Conservation (phyloP, 75 land plant species). For the Pinus tabuliformis region DNA sequence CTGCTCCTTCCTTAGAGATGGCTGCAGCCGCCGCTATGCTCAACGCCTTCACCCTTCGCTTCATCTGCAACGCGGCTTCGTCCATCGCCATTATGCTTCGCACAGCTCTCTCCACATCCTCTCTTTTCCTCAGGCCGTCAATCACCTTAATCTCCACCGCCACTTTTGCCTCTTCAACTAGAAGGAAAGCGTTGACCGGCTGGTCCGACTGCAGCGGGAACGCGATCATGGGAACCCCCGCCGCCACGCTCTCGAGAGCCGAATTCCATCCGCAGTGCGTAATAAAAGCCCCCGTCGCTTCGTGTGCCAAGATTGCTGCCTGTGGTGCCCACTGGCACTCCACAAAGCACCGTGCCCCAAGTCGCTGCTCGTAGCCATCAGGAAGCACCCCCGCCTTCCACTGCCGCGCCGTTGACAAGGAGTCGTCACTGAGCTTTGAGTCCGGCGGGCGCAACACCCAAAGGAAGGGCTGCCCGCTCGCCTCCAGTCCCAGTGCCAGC, state of each 20-base stretch:
- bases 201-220: conserved; percentile 38
- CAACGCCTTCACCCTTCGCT: conserved; percentile 8
- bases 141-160: not conserved
- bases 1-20: no score
- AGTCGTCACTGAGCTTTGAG: conserved; percentile 38
- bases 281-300: conserved; percentile 31
- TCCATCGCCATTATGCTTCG: conserved; percentile 22
- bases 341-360: no score
- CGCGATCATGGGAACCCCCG: conserved; percentile 45
- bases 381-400: conserved; percentile 32
- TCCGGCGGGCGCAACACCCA: conserved; percentile 4
- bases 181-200: not conserved
- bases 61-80: conserved; percentile 17
- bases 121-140: conserved; percentile 17
- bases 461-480: not conserved
- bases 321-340: conserved; percentile 32
- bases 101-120: conserved; percentile 21
- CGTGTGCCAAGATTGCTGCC: conserved; percentile 34
- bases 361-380: not conserved
- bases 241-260: conserved; percentile 13
- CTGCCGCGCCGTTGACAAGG: conserved; percentile 17
- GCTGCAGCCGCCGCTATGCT: no score
- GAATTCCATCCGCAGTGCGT: conserved; percentile 69
- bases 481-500: not conserved
- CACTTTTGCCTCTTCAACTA: conserved; percentile 6